Conservation (phyloP, 176 grass and related monocot genomes). For the Paspalum vaginatum region DNA sequence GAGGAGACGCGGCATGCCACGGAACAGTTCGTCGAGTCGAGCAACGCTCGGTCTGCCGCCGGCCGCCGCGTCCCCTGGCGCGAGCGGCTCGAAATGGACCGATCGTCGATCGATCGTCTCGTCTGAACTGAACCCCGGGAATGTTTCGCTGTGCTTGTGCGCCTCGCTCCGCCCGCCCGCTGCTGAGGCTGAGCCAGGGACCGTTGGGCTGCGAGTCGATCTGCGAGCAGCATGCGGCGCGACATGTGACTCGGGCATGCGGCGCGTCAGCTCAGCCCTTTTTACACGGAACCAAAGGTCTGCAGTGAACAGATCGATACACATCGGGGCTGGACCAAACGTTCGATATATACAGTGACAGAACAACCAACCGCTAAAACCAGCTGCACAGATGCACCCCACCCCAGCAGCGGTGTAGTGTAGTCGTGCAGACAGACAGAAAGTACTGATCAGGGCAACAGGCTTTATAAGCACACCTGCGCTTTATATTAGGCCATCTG, state of each 20-base stretch:
- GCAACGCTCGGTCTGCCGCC: background rate
- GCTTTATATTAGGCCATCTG: background rate
- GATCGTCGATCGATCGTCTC: background rate
- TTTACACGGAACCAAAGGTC: constrained; percentile 11
- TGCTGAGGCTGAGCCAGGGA: background rate
- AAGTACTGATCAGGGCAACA: too few relatives aligned
- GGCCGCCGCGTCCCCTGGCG: background rate
- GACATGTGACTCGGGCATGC: background rate
- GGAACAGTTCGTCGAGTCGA: background rate
- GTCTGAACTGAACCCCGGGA: background rate
- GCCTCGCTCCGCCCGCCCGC: background rate
- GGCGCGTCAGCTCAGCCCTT: background rate
- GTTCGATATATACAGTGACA: background rate
- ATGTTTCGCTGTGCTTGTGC: background rate
- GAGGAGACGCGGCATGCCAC: background rate
- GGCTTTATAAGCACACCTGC: background rate
- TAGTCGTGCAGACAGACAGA: background rate
- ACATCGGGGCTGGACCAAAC: constrained; percentile 6
- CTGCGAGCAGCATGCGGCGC: background rate
- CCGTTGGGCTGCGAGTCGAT: background rate
- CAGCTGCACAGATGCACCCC: background rate
- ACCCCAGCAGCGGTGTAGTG: too few relatives aligned
- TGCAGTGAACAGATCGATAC: background rate
- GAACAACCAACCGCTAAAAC: too few relatives aligned
- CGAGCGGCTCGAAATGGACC: background rate